Conservation (phyloP, 805 yeast species). For the Zygoascus ofunaensis region DNA sequence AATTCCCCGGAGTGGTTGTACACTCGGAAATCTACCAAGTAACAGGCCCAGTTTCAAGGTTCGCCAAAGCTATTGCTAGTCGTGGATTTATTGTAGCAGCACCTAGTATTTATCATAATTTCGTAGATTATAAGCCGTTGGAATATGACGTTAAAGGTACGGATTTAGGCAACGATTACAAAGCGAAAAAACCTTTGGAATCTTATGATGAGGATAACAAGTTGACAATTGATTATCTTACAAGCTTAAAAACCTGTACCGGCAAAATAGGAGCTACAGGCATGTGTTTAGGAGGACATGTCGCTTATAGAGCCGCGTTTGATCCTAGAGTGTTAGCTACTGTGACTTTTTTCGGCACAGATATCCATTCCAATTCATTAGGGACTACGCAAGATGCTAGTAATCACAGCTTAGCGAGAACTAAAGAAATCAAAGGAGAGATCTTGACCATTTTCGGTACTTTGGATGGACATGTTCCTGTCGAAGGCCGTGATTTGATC, state of each 20-base stretch:
- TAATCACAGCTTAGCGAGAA: conserved; percentile 48
- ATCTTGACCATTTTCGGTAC: conserved; percentile 64
- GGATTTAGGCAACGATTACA: conserved; percentile 60
- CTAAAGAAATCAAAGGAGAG: conserved; percentile 50
- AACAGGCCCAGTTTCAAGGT: conserved; percentile 69
- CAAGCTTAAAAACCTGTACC: conserved; percentile 49
- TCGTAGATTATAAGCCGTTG: conserved; percentile 52
- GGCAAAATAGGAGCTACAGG: conserved; percentile 77
- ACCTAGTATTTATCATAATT: conserved; percentile 73
- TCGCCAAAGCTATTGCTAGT: conserved; percentile 70
- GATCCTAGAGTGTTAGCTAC: conserved; percentile 57
- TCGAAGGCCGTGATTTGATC: conserved; percentile 65
- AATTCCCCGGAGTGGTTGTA: conserved; percentile 72
- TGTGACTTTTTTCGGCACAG: conserved; percentile 74
- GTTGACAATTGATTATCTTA: conserved; percentile 54
- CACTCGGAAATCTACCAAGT: conserved; percentile 72
- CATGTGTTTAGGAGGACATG: conserved; percentile 81
- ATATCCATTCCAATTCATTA: conserved; percentile 58
- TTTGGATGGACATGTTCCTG: conserved; percentile 70
- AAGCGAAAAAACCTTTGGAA: conserved; percentile 54
- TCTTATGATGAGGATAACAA: conserved; percentile 71
- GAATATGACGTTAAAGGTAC: conserved; percentile 67
- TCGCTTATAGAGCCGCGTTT: conserved; percentile 62
- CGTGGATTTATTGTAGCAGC: conserved; percentile 74
- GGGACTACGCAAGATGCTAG: conserved; percentile 52